Evolutionary conservation across 2,329 filamentous ascomycete species (phyloP).

Genomic region (Aspergillus felis): DNA sequence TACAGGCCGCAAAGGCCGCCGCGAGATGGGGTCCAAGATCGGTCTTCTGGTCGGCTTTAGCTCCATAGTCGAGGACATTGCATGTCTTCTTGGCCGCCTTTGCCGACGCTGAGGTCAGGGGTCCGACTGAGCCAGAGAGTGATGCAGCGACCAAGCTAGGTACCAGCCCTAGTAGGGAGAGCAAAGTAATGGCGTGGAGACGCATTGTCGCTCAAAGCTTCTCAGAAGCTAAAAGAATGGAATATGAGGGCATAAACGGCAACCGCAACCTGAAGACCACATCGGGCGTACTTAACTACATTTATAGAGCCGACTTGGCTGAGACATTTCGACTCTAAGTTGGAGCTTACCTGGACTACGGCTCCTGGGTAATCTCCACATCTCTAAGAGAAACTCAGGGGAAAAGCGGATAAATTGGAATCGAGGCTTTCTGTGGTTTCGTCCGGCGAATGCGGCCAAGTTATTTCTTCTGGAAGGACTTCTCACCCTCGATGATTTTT

Average conservation of each 20-base stretch:
- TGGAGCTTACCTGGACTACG: too few species aligned
- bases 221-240: not conserved
- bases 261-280: not conserved
- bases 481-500: too few species aligned
- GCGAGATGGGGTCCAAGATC: conserved; percentile 49
- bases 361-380: too few species aligned
- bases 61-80: conserved; percentile 52
- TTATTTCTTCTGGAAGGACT: too few species aligned
- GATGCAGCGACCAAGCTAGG: conserved; percentile 31
- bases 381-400: too few species aligned
- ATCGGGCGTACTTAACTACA: too few species aligned
- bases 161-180: conserved; percentile 18
- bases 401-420: too few species aligned
- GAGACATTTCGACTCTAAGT: too few species aligned
- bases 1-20: conserved; percentile 50
- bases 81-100: conserved; percentile 51
- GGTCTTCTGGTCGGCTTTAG: conserved; percentile 48
- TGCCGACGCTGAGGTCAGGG: conserved; percentile 37
- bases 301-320: not conserved
- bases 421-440: too few species aligned
- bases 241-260: not conserved
- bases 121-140: conserved; percentile 44
- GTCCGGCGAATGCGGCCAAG: too few species aligned
- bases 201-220: conserved; percentile 3
- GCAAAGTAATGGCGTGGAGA: conserved; percentile 5